phyloP scores from a whole-genome alignment of 2,329 filamentous ascomycete genomes.

The Coniella lustricola region DNA sequence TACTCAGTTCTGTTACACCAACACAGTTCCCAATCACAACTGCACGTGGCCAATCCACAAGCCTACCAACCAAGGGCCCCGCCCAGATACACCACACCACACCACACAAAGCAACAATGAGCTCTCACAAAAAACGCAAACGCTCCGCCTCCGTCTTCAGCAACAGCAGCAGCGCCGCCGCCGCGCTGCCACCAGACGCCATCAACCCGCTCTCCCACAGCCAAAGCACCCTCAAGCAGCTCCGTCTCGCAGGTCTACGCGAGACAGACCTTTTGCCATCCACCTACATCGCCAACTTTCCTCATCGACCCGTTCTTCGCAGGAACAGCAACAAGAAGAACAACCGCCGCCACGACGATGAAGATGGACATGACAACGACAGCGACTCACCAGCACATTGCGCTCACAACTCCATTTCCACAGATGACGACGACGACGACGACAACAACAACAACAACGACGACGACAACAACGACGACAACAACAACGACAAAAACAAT shows the following conservation, averaged over 20 bases:
- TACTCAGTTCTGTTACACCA: too few relatives aligned
- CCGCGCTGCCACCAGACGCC: slow-evolving; percentile 25
- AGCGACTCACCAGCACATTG: too few relatives aligned
- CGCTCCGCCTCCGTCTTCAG: slow-evolving; percentile 22
- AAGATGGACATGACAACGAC: slow-evolving; percentile 3
- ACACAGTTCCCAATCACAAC: too few relatives aligned
- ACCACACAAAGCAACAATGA: slow-evolving; percentile 15
- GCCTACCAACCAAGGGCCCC: too few relatives aligned
- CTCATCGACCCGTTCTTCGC: slow-evolving; percentile 34
- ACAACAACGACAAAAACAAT: neutral
- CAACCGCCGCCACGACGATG: slow-evolving; percentile 10
- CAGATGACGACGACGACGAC: slow-evolving; percentile 7
- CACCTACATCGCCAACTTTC: slow-evolving; percentile 37
- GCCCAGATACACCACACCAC: neutral
- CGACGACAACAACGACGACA: slow-evolving; percentile 15
- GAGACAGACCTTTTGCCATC: slow-evolving; percentile 38
- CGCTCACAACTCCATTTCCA: too few relatives aligned
- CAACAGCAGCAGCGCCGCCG: slow-evolving; percentile 10
- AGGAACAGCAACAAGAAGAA: slow-evolving; percentile 1
- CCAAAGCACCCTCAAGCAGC: slow-evolving; percentile 44
- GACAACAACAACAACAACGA: slow-evolving; percentile 15
- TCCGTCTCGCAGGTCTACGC: slow-evolving; percentile 45
- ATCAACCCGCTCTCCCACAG: slow-evolving; percentile 52
- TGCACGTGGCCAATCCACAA: too few relatives aligned
- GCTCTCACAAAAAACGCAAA: slow-evolving; percentile 28